These are phyloP conservation scores for Chlamydomonas sp. DNA, from an alignment of 139 green algal species.

Conservation along the genomic window DNA sequence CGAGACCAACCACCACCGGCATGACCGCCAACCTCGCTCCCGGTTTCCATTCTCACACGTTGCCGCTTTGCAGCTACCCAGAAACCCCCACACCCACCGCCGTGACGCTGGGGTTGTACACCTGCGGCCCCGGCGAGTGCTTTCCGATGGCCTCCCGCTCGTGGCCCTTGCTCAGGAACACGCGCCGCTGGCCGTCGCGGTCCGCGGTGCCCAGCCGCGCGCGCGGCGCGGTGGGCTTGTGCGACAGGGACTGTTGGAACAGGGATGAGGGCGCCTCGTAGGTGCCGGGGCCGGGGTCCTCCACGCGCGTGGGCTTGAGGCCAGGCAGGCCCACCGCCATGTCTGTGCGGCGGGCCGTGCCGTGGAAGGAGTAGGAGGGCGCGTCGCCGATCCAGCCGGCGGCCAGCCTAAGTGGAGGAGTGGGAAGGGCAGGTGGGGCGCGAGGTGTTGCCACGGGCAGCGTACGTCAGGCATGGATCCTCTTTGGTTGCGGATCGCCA, in stretches of 20 bases:
- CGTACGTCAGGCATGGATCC: too few species aligned
- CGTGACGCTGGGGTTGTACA: slow-evolving; percentile 36
- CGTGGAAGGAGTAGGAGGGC: slow-evolving; percentile 51
- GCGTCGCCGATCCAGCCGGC: slow-evolving; percentile 54
- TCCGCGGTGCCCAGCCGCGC: slow-evolving; percentile 44
- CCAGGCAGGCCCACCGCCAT: slow-evolving; percentile 45
- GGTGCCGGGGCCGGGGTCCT: slow-evolving; percentile 55
- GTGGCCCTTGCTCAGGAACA: slow-evolving; percentile 41
- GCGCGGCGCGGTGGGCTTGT: slow-evolving; percentile 34
- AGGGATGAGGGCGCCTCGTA: slow-evolving; percentile 47
- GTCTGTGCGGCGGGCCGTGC: slow-evolving; percentile 42
- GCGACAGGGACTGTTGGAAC: slow-evolving; percentile 29
- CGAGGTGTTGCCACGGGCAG: neutral
- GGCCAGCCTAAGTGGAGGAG: neutral
- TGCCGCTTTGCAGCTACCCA: neutral
- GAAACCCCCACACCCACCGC: neutral
- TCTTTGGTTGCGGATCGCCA: too few species aligned
- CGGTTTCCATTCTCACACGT: too few species aligned
- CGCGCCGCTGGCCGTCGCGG: slow-evolving; percentile 11
- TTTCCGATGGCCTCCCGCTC: slow-evolving; percentile 46
- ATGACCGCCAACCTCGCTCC: too few species aligned
- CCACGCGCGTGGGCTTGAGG: slow-evolving; percentile 20
- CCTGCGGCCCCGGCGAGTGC: slow-evolving; percentile 53
- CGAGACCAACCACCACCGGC: too few species aligned
- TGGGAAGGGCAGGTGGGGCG: neutral